Evolutionary conservation across 2,329 filamentous ascomycete species (phyloP).

Genomic region (Ceratocystis eucalypticola): DNA sequence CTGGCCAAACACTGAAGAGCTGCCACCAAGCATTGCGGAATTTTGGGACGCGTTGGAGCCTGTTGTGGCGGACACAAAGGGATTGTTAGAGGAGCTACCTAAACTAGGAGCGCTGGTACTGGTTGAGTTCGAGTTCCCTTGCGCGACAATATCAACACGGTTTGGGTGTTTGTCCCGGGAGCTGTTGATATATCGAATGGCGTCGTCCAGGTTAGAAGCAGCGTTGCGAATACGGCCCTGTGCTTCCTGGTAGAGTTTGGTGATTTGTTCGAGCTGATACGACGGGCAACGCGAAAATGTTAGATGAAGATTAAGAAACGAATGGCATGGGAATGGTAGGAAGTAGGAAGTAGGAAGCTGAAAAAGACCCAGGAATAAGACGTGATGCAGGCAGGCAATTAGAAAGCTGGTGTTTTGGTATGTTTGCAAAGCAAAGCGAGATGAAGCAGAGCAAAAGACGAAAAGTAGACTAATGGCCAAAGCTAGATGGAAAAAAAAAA

Average conservation of each 20-base stretch:
- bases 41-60: slow-evolving; percentile 16
- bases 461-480: neutral
- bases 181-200: slow-evolving; percentile 54
- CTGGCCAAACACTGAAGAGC: slow-evolving; percentile 25
- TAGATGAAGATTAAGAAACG: neutral
- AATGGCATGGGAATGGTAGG: neutral
- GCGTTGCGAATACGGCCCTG: slow-evolving; percentile 60
- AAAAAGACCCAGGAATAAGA: neutral
- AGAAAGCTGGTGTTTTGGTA: neutral
- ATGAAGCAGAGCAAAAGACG: neutral
- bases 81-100: slow-evolving; percentile 31
- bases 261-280: slow-evolving; percentile 44
- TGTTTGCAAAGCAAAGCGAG: neutral
- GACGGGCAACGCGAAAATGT: slow-evolving; percentile 20
- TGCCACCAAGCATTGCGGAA: slow-evolving; percentile 5
- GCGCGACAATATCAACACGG: slow-evolving; percentile 48
- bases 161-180: slow-evolving; percentile 62
- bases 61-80: slow-evolving; percentile 29
- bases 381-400: neutral
- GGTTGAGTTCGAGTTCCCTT: slow-evolving; percentile 29
- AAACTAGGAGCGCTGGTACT: slow-evolving; percentile 27
- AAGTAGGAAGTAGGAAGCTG: neutral
- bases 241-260: slow-evolving; percentile 48
- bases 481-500: neutral
- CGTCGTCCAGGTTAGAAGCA: slow-evolving; percentile 54